phyloP scores from a whole-genome alignment of 1,284 basidiomycete species.

The Ustilago shanxiensis region DNA sequence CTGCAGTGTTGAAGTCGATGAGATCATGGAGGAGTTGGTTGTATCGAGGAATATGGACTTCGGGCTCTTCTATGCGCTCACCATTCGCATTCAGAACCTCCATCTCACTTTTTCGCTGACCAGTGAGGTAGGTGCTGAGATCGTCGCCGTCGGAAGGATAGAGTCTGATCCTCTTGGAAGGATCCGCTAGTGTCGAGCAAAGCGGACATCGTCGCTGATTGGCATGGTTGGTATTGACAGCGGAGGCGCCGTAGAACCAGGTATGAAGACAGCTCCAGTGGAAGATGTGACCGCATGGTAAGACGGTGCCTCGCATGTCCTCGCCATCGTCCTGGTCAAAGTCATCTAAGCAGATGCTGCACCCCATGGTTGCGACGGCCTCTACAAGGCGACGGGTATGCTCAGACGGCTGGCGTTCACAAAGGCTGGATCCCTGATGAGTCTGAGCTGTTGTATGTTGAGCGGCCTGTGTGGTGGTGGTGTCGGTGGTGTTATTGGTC shows the following conservation, averaged over 20 bases:
- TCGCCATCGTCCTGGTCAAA: constrained; percentile 39
- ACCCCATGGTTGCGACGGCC: constrained; percentile 41
- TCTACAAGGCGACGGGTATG: no score
- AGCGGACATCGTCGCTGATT: constrained; percentile 35
- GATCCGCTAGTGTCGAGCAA: constrained; percentile 20
- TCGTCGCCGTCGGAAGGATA: constrained; percentile 47
- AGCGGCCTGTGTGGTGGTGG: no score
- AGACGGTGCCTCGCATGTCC: constrained; percentile 25
- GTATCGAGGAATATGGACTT: neutral
- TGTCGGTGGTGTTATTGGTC: neutral
- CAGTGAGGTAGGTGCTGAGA: constrained; percentile 36
- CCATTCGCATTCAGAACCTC: neutral
- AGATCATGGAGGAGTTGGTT: constrained; percentile 36
- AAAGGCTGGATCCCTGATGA: no score
- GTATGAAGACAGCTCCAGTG: constrained; percentile 36
- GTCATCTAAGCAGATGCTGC: constrained; percentile 50
- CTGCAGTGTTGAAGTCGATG: constrained; percentile 34
- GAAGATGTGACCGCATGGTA: constrained; percentile 52
- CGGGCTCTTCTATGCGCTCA: neutral
- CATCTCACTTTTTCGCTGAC: constrained; percentile 12
- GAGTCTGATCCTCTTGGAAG: constrained; percentile 17
- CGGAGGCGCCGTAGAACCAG: constrained; percentile 38
- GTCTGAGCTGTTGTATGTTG: no score
- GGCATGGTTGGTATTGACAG: neutral
- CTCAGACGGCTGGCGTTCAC: no score